These are phyloP conservation scores for Fabrea salina DNA, from an alignment of 169 alveolate species.

Conservation along the genomic window DNA sequence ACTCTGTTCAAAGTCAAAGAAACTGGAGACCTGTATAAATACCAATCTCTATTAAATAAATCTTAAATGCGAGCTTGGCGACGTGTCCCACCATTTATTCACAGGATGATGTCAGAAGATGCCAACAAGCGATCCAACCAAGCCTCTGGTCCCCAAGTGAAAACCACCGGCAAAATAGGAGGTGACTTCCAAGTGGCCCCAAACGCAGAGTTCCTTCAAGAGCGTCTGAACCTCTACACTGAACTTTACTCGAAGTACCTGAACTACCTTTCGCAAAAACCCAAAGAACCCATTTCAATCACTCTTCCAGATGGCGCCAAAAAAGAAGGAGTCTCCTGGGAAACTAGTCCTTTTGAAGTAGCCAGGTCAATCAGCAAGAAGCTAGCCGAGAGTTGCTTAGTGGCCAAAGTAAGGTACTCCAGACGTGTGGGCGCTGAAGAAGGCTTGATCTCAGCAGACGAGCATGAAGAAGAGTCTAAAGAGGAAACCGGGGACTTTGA, in stretches of 20 bases:
- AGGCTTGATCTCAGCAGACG: slow-evolving; percentile 72
- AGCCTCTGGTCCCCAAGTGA: neutral
- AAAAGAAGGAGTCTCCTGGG: slow-evolving; percentile 84
- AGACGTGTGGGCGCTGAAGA: slow-evolving; percentile 60
- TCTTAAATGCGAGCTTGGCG: no score
- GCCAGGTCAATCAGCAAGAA: slow-evolving; percentile 87
- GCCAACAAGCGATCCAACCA: neutral
- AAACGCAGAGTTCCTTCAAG: slow-evolving; percentile 80
- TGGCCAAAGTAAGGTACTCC: slow-evolving; percentile 86
- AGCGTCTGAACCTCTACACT: slow-evolving; percentile 76
- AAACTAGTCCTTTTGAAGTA: slow-evolving; percentile 90
- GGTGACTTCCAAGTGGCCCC: slow-evolving; percentile 65
- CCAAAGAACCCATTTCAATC: slow-evolving; percentile 80
- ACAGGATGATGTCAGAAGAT: no score
- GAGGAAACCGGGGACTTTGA: slow-evolving; percentile 23
- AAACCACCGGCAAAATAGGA: slow-evolving; percentile 66
- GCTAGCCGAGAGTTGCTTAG: slow-evolving; percentile 85
- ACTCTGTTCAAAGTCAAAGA: neutral
- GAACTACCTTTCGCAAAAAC: slow-evolving; percentile 39
- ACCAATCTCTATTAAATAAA: no score
- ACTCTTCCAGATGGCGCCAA: slow-evolving; percentile 88
- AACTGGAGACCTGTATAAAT: no score
- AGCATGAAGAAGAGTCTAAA: slow-evolving; percentile 66
- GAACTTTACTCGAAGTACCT: slow-evolving; percentile 58
- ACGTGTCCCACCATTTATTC: no score